Base-by-base conservation (phyloP, 768 basidiomycete genomes). In the Sporobolomyces phaffii region DNA sequence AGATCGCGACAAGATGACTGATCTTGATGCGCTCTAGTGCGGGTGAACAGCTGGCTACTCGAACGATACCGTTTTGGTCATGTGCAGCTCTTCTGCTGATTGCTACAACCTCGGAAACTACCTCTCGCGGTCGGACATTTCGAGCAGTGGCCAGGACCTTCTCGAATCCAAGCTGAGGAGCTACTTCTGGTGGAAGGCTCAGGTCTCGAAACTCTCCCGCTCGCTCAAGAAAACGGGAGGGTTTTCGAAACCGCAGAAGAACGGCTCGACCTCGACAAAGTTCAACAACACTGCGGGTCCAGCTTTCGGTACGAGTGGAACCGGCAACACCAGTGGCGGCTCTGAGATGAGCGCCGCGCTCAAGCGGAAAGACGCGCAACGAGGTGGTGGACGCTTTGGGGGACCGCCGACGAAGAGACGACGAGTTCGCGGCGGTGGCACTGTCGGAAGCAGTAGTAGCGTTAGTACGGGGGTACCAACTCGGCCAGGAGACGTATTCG, bases 111-210 rank as follows among this genome's bases (percentile, higher is more conserved):
- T 98, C 26, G 84, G 84, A 3, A 87, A 92, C 66, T 98, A 89
- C 77, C 82, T 98, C 10, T 83, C 86, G 0, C 60, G 28, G 45
- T 17, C 56, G 11, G 51, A 50, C 15, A 7, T 26, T 3, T 7
- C 20, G 31, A 47, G 62, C n/a, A 36, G 29, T 13, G 56, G 56
- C 6, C 56, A 47, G 31, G 7, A 10, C 20, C 44, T 72, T 36
- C 59, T 72, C 60, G 40, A 54, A 43, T n/a, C 28, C 5, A 66
- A 61, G 67, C 80, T 96, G 3, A 79, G 83, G 13, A 76, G 78
- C 29, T 90, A 91, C 77, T 80, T 97, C 22, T 87, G 81, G 81
- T 91, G 91, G 91, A 92, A 91, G 77, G 81, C 83, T 17, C 81
- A 73, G 14, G 59, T 78, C 20, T 75, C 75, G 33, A 75, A 73